Percentiles rank a stretch among this genome's conserved stretches.
phyloP scores from a whole-genome alignment of 305 asterid genomes.

The Fraxinus velutina region DNA sequence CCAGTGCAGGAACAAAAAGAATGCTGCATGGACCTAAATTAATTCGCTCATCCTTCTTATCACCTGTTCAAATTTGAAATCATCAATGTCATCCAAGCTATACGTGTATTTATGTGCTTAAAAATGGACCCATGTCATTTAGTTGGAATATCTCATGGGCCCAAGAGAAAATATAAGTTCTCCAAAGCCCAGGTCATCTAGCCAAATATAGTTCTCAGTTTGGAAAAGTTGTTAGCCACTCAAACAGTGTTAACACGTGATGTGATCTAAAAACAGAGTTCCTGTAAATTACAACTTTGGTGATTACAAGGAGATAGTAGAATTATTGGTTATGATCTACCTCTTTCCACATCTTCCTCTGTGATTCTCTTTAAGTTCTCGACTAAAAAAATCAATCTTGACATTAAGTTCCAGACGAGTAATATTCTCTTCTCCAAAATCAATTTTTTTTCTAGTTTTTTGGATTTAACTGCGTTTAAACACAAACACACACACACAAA shows the following conservation, averaged over 20 bases:
- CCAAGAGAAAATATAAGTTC: not conserved
- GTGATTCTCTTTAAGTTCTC: not conserved
- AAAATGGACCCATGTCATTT: not conserved
- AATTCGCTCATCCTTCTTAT: not conserved
- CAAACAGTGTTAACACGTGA: not conserved
- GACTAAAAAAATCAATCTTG: not conserved
- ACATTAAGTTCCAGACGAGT: not conserved
- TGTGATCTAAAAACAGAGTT: not conserved
- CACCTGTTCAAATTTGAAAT: constrained; percentile 1
- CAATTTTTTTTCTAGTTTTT: not conserved
- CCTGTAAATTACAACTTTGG: not conserved
- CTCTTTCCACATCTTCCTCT: not conserved
- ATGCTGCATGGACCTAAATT: not conserved
- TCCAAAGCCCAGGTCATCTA: not conserved
- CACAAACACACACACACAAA: not conserved
- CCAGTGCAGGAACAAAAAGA: not conserved
- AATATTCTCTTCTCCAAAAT: not conserved
- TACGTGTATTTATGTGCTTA: not conserved
- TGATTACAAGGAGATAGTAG: not conserved
- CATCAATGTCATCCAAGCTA: not conserved
- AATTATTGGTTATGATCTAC: not conserved
- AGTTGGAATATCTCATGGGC: not conserved
- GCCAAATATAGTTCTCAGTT: not conserved
- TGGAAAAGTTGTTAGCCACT: not conserved
- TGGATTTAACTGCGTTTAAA: not conserved